Percentiles rank a stretch among this genome's conserved stretches.
These are phyloP conservation scores for Berberis vulgaris DNA, from an alignment of 164 flowering plant species.

Conservation along the genomic window DNA sequence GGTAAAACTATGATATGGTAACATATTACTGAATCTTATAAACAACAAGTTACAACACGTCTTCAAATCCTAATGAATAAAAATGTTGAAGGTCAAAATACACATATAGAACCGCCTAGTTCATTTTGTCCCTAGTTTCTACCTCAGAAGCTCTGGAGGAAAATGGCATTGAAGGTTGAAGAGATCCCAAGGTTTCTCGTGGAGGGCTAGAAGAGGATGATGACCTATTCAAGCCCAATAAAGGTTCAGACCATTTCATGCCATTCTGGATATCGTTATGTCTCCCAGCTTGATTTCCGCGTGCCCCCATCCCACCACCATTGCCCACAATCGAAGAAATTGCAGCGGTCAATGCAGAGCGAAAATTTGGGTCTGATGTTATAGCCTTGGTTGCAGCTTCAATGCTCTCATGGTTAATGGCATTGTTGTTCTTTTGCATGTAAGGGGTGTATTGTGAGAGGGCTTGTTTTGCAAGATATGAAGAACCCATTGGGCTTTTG, in stretches of 20 bases:
- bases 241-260: neutral
- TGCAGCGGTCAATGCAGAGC: conserved; percentile 69
- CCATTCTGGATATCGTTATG: neutral
- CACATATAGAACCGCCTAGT: too few relatives aligned
- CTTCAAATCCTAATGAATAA: too few relatives aligned
- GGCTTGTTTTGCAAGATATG: conserved; percentile 15
- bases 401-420: conserved; percentile 28
- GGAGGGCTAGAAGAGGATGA: conserved; percentile 24
- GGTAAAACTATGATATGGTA: too few relatives aligned
- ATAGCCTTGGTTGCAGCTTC: conserved; percentile 84
- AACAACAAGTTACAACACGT: too few relatives aligned
- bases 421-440: conserved; percentile 27
- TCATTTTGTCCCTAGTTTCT: too few relatives aligned
- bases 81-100: too few relatives aligned
- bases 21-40: too few relatives aligned
- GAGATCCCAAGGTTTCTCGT: conserved; percentile 28
- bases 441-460: conserved; percentile 31
- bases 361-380: conserved; percentile 77
- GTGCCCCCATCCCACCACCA: conserved; percentile 10
- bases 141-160: conserved; percentile 6
- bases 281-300: conserved; percentile 11
- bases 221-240: neutral
- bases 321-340: conserved; percentile 54
- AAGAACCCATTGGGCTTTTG: conserved; percentile 19
- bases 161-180: conserved; percentile 37